phyloP scores from a whole-genome alignment of 83 land plant genomes.

The Isoetes engelmannii region DNA sequence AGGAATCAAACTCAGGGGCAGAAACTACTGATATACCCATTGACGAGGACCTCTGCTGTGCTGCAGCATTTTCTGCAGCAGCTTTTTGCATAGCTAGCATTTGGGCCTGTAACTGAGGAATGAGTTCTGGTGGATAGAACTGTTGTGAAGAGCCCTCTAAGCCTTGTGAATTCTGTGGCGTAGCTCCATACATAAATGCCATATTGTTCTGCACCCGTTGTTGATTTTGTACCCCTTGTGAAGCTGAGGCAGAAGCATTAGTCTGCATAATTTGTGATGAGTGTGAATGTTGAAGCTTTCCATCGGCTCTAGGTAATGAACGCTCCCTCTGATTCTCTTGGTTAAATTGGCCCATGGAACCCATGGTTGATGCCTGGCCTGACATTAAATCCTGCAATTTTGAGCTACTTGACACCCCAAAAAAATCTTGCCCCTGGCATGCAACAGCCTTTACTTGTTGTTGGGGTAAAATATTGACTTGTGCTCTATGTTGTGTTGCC shows the following conservation, averaged over 20 bases:
- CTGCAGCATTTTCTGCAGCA: slow-evolving; percentile 18
- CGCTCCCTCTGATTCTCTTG: neutral
- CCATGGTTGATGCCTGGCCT: neutral
- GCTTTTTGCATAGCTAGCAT: slow-evolving; percentile 32
- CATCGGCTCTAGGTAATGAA: neutral
- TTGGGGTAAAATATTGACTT: neutral
- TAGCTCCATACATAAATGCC: neutral
- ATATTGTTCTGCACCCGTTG: neutral
- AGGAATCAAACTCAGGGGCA: neutral
- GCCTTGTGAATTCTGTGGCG: neutral
- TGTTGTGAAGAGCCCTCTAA: slow-evolving; percentile 13
- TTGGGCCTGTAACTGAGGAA: slow-evolving; percentile 26
- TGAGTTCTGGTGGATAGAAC: slow-evolving; percentile 19
- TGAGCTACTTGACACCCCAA: neutral
- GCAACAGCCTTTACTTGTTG: neutral
- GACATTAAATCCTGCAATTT: neutral
- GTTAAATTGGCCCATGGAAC: neutral
- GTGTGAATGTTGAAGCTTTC: neutral
- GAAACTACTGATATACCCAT: slow-evolving; percentile 2
- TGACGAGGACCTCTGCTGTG: slow-evolving; percentile 15
- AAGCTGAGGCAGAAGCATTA: neutral
- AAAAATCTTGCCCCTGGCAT: neutral
- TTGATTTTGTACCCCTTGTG: neutral
- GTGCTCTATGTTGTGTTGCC: neutral
- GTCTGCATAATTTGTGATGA: neutral